phyloP scores from a whole-genome alignment of 805 yeast species.

The Kodamaea leandrae region DNA sequence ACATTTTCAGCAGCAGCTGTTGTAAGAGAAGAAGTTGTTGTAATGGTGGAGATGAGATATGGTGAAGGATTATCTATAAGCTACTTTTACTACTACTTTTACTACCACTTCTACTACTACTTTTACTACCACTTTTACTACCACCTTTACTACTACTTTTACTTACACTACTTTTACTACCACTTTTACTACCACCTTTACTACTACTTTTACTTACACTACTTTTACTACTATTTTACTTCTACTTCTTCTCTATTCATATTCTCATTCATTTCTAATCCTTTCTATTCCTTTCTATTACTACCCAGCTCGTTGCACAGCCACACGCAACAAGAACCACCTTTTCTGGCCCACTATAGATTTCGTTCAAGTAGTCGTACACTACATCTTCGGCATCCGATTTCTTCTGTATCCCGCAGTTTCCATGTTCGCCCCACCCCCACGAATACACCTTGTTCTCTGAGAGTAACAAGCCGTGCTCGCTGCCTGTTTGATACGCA shows the following conservation, averaged over 20 bases:
- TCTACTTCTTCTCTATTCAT: no score
- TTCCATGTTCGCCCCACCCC: conserved; percentile 99
- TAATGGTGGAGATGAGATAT: neutral
- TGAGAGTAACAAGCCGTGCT: conserved; percentile 63
- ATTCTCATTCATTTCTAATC: conserved; percentile 1
- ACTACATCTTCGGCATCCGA: conserved; percentile 27
- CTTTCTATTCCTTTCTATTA: conserved; percentile 14
- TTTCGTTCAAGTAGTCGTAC: conserved; percentile 33
- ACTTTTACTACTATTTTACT: no score
- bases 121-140: no score
- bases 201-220: no score
- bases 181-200: no score
- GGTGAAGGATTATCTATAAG: neutral
- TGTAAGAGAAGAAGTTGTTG: neutral
- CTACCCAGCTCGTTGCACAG: conserved; percentile 68
- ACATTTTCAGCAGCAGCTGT: conserved; percentile 39
- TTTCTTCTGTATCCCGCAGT: conserved; percentile 56
- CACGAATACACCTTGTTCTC: conserved; percentile 55
- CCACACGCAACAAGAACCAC: conserved; percentile 51
- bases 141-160: no score
- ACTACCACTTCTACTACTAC: no score
- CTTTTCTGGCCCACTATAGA: conserved; percentile 22
- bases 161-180: no score
- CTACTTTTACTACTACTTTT: no score
- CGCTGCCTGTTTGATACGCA: conserved; percentile 65